Percentiles rank a stretch among this genome's conserved stretches.
phyloP scores from a whole-genome alignment of 768 basidiomycete genomes.

The Peribolospora baueri region DNA sequence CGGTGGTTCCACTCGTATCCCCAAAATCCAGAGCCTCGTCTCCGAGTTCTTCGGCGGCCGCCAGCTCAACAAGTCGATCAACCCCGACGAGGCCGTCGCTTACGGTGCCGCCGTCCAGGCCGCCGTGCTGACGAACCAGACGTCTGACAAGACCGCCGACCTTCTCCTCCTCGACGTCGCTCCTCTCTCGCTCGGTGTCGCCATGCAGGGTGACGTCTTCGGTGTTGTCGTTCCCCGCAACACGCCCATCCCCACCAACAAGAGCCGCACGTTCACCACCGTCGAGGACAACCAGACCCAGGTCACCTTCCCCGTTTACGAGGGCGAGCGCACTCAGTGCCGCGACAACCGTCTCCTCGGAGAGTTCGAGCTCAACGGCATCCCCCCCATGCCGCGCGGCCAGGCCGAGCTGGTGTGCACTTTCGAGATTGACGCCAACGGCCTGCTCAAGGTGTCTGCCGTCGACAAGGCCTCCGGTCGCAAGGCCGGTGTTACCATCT shows the following conservation, averaged over 20 bases:
- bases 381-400: constrained; percentile 96
- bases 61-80: constrained; percentile 98
- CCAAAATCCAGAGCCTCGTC: constrained; percentile 92
- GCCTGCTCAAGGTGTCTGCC: constrained; percentile 94
- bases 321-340: constrained; percentile 99
- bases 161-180: constrained; percentile 95
- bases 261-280: constrained; percentile 94
- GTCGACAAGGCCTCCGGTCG: constrained; percentile 96
- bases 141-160: constrained; percentile 95
- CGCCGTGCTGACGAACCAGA: constrained; percentile 92
- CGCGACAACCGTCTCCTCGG: constrained; percentile 97
- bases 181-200: constrained; percentile 94
- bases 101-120: constrained; percentile 99
- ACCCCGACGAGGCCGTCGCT: constrained; percentile 98
- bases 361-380: constrained; percentile 96
- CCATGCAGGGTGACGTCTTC: constrained; percentile 99
- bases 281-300: constrained; percentile 98
- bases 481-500: constrained; percentile 53
- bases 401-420: constrained; percentile 98
- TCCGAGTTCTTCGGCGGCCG: constrained; percentile 97
- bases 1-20: constrained; percentile 98
- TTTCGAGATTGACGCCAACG: constrained; percentile 98
- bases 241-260: constrained; percentile 98
- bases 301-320: constrained; percentile 99
- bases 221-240: constrained; percentile 98